Evolutionary conservation across 2,329 filamentous ascomycete genomes (phyloP), one percentile per base, ranked within the genome.

Genomic region (Fusarium verticillioides): DNA sequence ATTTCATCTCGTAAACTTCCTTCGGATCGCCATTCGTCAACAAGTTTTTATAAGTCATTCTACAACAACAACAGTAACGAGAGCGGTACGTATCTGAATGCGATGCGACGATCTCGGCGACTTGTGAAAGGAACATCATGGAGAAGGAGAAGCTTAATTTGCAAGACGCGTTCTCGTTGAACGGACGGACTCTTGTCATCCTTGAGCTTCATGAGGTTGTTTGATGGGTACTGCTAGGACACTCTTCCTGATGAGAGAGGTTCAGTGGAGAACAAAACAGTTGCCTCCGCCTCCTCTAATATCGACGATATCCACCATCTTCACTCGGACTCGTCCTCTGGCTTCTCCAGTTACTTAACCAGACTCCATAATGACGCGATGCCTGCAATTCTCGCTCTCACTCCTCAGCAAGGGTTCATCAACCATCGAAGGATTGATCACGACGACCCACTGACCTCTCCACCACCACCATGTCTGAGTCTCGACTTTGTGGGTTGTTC

Each of bases 351-450:
- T 66, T 53, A 44, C 66, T 70, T 58, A 37, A 43, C 42, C 12
- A 43, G 70, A 60, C 63, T 34, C 70, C 66, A 69, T 74, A 61
- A 69, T 74, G 71, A 73, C 71, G 71, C 68, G 59, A 73, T 67
- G 67, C 30, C 52, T 52, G 40, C 56, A 30, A 49, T 71, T 32
- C 37, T 42, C 36, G 10, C 56, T 40, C 37, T 44, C 30, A 30
- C 15, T 13, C 10, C 50, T 30, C 50, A 43, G 23, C 65, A 66
- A 52, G 62, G 70, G 43, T 52, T 68, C 63, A 40, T 28, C 63
- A 37, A 32, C 16, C 56, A 44, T 39, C 58, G 46, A 43, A 46
- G 46, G 42, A 70, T 60, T 19, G 28, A 13, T 32, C 47, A 37
- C 26, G 26, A 26, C 36, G 69, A 59, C 69, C 70, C 70, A 73